Base-by-base conservation (phyloP, 805 yeast species). In the Yarrowia alimentaria region DNA sequence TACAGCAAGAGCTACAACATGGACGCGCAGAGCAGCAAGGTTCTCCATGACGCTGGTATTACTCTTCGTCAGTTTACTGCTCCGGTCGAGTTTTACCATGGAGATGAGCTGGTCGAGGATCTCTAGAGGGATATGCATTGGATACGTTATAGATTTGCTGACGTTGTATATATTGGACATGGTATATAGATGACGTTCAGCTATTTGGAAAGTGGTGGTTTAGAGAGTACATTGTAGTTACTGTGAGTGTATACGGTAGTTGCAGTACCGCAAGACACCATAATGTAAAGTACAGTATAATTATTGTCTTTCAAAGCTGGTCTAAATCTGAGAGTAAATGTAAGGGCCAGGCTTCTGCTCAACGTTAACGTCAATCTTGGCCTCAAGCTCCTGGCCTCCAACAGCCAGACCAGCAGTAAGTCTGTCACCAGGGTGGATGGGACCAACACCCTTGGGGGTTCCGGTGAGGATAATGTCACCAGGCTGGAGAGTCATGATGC, bases 361-460 rank as follows among this genome's bases (percentile, higher is more conserved):
- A 21, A 83, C 85, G 26, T 68, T 72, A 22, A 80, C 66, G 13
- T 74, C 72, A 50, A 84, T 68, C 6, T 59, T 55, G 51, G 71
- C 68, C 24, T 74, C 78, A 20, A 91, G 63, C 8, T 72, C 72
- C 53, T 77, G 62, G 9, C 81, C 91, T 25, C 76, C 76, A 24
- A 74, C 76, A 21, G 65, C 67, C 55, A 88, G 66, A 56, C 77
- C 75, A 6, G 94, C 95, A 37, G 73, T 72, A 20, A 93, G 71
- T 19, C 65, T 62, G 63, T 93, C 98, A 8, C 97, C 98, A 0
- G 95, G 85, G 5, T 65, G 66, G 25, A 90, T 69, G 19, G 76
- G 70, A 7, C 98, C 96, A n/a, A 93, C 99, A 13, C 99, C 99
- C 66, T 89, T 87, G 37, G 99, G 99, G 1, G 99, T 93, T 13